Conservation (phyloP, 1,284 basidiomycete species). For the Porodaedalea pini region DNA sequence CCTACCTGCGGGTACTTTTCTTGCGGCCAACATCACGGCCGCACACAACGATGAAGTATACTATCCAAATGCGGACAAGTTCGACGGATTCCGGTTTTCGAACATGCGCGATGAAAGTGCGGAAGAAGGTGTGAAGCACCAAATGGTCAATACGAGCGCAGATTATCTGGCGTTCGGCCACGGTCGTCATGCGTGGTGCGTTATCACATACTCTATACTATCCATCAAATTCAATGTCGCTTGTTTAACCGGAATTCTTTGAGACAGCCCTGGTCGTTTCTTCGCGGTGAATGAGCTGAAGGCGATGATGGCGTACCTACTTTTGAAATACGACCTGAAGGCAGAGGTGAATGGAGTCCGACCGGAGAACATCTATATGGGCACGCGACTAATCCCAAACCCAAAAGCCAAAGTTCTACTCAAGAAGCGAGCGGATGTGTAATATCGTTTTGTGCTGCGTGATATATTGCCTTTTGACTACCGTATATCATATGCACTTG, state of each 20-base stretch:
- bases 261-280: too few species aligned
- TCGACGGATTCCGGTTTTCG: constrained; percentile 47
- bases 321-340: too few species aligned
- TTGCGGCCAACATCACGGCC: constrained; percentile 40
- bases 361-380: constrained; percentile 22
- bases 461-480: too few species aligned
- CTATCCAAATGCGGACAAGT: constrained; percentile 40
- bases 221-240: too few species aligned
- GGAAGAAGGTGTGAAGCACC: constrained; percentile 25
- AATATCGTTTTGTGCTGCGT: too few species aligned
- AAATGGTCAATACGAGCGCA: constrained; percentile 27
- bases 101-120: constrained; percentile 34
- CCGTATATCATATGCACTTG: too few species aligned
- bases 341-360: constrained; percentile 21
- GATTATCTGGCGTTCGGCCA: too few species aligned
- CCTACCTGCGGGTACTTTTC: constrained; percentile 41
- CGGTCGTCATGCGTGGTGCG: constrained; percentile 33
- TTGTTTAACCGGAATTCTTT: too few species aligned
- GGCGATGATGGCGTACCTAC: too few species aligned
- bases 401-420: constrained; percentile 21
- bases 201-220: not conserved
- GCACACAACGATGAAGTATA: constrained; percentile 40
- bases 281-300: too few species aligned
- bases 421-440: constrained; percentile 1
- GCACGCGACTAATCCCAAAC: constrained; percentile 16